Conservation (phyloP, 1,284 basidiomycete genomes). For the Ceratobasidium sp. region DNA sequence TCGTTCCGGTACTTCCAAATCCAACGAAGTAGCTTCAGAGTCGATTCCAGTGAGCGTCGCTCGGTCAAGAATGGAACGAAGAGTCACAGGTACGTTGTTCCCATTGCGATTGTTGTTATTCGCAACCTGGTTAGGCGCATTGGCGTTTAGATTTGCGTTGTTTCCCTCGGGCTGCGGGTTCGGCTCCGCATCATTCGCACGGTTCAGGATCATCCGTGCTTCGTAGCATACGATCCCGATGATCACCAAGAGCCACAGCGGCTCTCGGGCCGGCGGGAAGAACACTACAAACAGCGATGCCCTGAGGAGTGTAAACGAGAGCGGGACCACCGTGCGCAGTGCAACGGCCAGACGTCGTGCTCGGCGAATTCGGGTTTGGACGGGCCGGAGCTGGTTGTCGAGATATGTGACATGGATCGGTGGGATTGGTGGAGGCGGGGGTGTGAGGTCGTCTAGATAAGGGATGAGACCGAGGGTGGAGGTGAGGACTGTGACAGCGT, state of each 20-base stretch:
- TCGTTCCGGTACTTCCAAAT: slow-evolving; percentile 60
- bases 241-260: slow-evolving; percentile 75
- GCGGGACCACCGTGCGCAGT: slow-evolving; percentile 64
- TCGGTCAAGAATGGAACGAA: slow-evolving; percentile 63
- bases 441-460: slow-evolving; percentile 55
- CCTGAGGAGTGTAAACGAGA: slow-evolving; percentile 76
- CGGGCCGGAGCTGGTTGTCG: slow-evolving; percentile 20
- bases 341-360: slow-evolving; percentile 45
- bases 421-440: slow-evolving; percentile 72
- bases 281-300: slow-evolving; percentile 81
- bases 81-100: slow-evolving; percentile 7
- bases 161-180: slow-evolving; percentile 34
- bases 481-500: slow-evolving; percentile 78
- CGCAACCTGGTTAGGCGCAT: slow-evolving; percentile 38
- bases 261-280: slow-evolving; percentile 81
- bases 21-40: slow-evolving; percentile 64
- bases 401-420: slow-evolving; percentile 54
- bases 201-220: slow-evolving; percentile 63
- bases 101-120: no score
- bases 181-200: slow-evolving; percentile 50
- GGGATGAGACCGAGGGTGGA: slow-evolving; percentile 74
- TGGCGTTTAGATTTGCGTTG: slow-evolving; percentile 27
- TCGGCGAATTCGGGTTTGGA: slow-evolving; percentile 38
- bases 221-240: slow-evolving; percentile 80
- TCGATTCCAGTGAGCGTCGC: slow-evolving; percentile 72